A percentile compares a stretch with the other conserved stretches of the same genome.
phyloP scores from a whole-genome alignment of 2,329 filamentous ascomycete species.

The Aspergillus unguis region DNA sequence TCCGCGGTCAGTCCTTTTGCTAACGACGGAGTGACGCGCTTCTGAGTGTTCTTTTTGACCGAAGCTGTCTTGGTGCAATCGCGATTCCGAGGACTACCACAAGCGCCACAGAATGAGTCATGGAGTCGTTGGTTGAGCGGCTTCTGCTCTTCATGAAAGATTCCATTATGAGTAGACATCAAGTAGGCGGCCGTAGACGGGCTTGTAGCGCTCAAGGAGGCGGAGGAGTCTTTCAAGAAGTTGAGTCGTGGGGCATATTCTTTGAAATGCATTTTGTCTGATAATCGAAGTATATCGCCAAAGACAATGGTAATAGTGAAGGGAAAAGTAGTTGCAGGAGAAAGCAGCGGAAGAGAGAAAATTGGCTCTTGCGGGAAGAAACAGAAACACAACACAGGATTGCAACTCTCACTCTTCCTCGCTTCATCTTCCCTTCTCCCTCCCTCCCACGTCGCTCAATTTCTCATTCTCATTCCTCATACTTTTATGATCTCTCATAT shows the following conservation, averaged over 20 bases:
- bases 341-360: background rate
- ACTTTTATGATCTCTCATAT: background rate
- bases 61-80: slow-evolving; percentile 29
- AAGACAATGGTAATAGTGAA: background rate
- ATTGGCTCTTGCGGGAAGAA: background rate
- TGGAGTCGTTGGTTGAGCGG: slow-evolving; percentile 31
- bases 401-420: background rate
- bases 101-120: slow-evolving; percentile 38
- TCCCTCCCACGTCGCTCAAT: too few relatives aligned
- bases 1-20: slow-evolving; percentile 13
- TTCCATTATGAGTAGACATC: slow-evolving; percentile 35
- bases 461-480: background rate
- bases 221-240: slow-evolving; percentile 38
- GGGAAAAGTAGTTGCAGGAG: background rate
- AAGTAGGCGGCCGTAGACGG: slow-evolving; percentile 44
- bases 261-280: slow-evolving; percentile 21
- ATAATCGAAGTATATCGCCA: background rate
- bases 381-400: slow-evolving; percentile 8
- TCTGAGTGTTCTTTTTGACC: slow-evolving; percentile 22
- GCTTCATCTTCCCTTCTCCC: background rate
- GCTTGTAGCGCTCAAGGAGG: slow-evolving; percentile 29
- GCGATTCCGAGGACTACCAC: slow-evolving; percentile 37
- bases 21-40: slow-evolving; percentile 7
- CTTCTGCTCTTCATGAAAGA: slow-evolving; percentile 34
- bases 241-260: slow-evolving; percentile 28